Evolutionary conservation across 1,284 basidiomycete species (phyloP).

Genomic region (Albatrellus sp.): DNA sequence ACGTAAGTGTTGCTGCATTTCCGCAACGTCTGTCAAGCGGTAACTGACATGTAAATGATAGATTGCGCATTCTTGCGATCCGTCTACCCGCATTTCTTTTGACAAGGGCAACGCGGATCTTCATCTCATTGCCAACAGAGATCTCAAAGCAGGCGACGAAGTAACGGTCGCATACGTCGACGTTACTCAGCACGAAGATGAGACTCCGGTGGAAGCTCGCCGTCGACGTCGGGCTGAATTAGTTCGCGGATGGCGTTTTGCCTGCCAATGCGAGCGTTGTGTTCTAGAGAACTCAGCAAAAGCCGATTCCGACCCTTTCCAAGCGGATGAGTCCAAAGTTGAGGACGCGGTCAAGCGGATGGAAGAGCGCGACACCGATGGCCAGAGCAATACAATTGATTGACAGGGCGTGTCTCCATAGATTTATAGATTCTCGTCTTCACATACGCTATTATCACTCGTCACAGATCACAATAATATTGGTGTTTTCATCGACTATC

Average conservation of each 20-base stretch:
- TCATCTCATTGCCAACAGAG: constrained; percentile 47
- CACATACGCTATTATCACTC: too few species aligned
- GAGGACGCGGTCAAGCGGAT: constrained; percentile 32
- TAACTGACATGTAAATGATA: constrained; percentile 12
- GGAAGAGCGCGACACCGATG: constrained; percentile 14
- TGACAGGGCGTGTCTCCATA: constrained; percentile 1
- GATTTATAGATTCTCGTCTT: background rate
- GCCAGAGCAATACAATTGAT: background rate
- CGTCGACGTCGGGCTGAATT: constrained; percentile 57
- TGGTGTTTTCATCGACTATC: too few species aligned
- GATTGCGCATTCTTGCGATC: constrained; percentile 61
- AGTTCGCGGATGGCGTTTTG: constrained; percentile 70
- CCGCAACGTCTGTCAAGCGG: too few species aligned
- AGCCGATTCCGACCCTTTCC: constrained; percentile 14
- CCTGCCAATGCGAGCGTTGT: constrained; percentile 58
- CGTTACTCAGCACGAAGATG: constrained; percentile 37
- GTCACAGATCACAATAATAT: too few species aligned
- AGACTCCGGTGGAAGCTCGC: constrained; percentile 40
- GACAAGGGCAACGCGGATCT: constrained; percentile 48
- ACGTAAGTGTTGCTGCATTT: constrained; percentile 28
- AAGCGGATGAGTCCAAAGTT: constrained; percentile 44
- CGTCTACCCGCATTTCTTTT: constrained; percentile 53
- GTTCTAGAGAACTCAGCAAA: constrained; percentile 28
- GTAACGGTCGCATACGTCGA: constrained; percentile 67
- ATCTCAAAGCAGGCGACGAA: constrained; percentile 62